Conservation (phyloP, 805 yeast genomes). For the Scheffersomyces lignosus region DNA sequence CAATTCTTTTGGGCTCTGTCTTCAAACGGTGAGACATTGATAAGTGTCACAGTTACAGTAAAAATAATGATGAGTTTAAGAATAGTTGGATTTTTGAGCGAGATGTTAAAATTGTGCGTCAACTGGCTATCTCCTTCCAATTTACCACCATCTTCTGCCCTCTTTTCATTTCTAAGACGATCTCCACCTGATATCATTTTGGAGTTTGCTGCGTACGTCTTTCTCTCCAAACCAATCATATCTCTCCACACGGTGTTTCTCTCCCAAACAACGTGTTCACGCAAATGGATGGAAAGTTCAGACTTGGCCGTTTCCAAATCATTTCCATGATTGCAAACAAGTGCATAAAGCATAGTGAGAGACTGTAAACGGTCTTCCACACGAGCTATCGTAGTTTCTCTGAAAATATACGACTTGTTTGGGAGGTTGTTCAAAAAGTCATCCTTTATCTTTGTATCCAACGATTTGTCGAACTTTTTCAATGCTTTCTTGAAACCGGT, state of each 20-base stretch:
- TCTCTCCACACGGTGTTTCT: slow-evolving; percentile 58
- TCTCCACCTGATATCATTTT: slow-evolving; percentile 5
- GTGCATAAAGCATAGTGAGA: slow-evolving; percentile 34
- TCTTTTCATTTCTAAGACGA: slow-evolving; percentile 5
- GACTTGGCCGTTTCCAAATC: slow-evolving; percentile 46
- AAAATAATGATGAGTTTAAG: slow-evolving; percentile 50
- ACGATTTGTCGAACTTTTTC: slow-evolving; percentile 54
- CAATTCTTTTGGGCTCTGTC: slow-evolving; percentile 45
- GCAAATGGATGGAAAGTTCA: slow-evolving; percentile 56
- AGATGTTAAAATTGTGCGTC: slow-evolving; percentile 18
- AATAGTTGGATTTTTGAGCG: slow-evolving; percentile 33
- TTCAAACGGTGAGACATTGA: slow-evolving; percentile 31
- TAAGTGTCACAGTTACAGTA: slow-evolving; percentile 42
- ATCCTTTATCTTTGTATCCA: slow-evolving; percentile 43
- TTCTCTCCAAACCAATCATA: slow-evolving; percentile 50
- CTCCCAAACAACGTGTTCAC: slow-evolving; percentile 59
- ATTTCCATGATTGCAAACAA: slow-evolving; percentile 36
- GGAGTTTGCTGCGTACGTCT: slow-evolving; percentile 33
- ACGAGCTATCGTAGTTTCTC: slow-evolving; percentile 26
- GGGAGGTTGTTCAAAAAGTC: slow-evolving; percentile 49
- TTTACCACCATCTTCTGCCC: slow-evolving; percentile 3
- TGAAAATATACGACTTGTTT: slow-evolving; percentile 39
- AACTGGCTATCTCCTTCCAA: slow-evolving; percentile 4
- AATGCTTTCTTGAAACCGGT: slow-evolving; percentile 55
- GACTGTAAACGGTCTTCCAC: slow-evolving; percentile 34